Base-by-base conservation (phyloP, 192 early-diverging fungal genomes). In the Entomortierella parvispora region DNA sequence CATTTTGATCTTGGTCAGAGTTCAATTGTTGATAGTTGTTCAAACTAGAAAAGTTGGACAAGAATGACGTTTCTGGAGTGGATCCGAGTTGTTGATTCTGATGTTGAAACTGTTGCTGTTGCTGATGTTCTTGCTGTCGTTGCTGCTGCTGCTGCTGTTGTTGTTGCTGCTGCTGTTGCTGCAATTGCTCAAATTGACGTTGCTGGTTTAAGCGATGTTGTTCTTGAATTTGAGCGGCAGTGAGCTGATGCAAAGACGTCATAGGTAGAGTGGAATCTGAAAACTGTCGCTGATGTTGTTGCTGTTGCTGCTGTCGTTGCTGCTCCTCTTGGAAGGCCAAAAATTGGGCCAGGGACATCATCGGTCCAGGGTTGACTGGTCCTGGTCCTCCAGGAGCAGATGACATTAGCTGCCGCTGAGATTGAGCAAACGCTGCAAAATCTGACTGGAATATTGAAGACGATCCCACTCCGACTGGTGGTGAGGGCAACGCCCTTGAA, bases 1-100 rank as follows among this genome's bases (percentile, higher is more conserved):
- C 72, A 9, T 68, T 67, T 46, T 77, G 72, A 2, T 50, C 58
- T 26, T 77, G 58, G 18, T 77, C 72, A 1, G 72, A 77, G 33
- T 77, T 77, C 18, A 77, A 40, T 37, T 77, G 72, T 32, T 68
- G 72, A 47, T 67, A 77, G 31, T 62, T 77, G 29, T 67, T 63
- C 54, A 77, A 42, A 6, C 22, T 58, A n/a, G 72, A 58, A 52
- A 77, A 77, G 48, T 68, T 68, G 20, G 65, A 63, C 8, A 77
- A 37, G 42, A 77, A 51, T 2, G 63, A 62, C 6, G 23, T 67
- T 33, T 25, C 52, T 1, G 33, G 3, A 3, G 57, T 37, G 1
- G 57, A 14, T 25, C 59, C 52, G 2, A 33, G 54, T 0, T 56
- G 54, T 11, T 26, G 51, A 9, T 22, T 22, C 11, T 52, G 33